These are phyloP conservation scores for Jamesozyma rosinii DNA, from an alignment of 805 yeast species.

Conservation along the genomic window DNA sequence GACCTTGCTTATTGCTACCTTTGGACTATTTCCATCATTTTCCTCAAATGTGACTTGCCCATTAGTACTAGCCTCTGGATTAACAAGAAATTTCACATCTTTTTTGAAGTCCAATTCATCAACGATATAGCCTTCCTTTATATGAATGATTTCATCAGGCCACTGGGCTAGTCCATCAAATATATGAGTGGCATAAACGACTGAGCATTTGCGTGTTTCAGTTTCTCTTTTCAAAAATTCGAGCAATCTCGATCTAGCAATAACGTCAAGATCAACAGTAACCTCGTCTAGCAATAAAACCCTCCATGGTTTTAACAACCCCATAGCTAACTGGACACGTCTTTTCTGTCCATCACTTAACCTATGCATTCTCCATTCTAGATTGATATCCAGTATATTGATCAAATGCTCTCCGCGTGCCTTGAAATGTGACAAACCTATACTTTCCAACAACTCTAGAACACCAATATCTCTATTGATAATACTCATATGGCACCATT, in stretches of 20 bases:
- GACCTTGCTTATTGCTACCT: constrained; percentile 24
- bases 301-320: constrained; percentile 83
- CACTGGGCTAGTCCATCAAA: constrained; percentile 89
- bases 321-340: constrained; percentile 90
- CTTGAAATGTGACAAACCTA: constrained; percentile 69
- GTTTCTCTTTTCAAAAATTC: constrained; percentile 71
- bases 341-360: constrained; percentile 93
- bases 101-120: constrained; percentile 28
- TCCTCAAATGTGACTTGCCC: constrained; percentile 15
- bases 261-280: constrained; percentile 90
- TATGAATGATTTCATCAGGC: constrained; percentile 79
- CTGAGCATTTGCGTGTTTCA: constrained; percentile 54
- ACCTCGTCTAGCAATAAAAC: constrained; percentile 87
- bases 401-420: constrained; percentile 73
- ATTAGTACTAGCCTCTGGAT: constrained; percentile 10
- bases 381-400: constrained; percentile 73
- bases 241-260: constrained; percentile 71
- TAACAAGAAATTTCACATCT: constrained; percentile 27
- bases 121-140: constrained; percentile 54
- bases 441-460: constrained; percentile 60
- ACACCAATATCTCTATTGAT: constrained; percentile 90
- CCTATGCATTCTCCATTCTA: constrained; percentile 84
- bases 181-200: constrained; percentile 91
- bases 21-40: constrained; percentile 1
- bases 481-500: constrained; percentile 90